phyloP scores from a whole-genome alignment of 2,329 filamentous ascomycete genomes.

The Ambrosiella xylebori region DNA sequence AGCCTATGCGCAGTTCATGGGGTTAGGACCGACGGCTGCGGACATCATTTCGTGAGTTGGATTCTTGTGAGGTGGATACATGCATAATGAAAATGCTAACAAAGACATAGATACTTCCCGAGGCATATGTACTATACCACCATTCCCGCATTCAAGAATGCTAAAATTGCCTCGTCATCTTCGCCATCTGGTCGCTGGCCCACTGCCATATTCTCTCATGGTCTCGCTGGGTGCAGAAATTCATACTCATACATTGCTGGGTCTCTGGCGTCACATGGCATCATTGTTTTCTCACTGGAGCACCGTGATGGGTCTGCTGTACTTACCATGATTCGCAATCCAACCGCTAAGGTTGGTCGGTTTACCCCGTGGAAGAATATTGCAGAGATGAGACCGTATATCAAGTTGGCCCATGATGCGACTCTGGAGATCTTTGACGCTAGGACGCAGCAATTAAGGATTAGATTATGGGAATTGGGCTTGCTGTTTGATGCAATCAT shows the following conservation, averaged over 20 bases:
- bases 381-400: constrained; percentile 26
- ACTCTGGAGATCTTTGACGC: constrained; percentile 47
- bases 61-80: neutral
- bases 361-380: constrained; percentile 14
- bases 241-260: constrained; percentile 72
- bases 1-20: constrained; percentile 62
- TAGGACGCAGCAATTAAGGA: constrained; percentile 54
- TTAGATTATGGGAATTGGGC: constrained; percentile 64
- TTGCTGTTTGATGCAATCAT: constrained; percentile 51
- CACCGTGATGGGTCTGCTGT: constrained; percentile 70
- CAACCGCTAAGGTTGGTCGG: constrained; percentile 26
- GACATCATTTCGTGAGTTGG: constrained; percentile 40
- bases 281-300: constrained; percentile 66
- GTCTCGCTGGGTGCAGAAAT: constrained; percentile 64
- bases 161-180: constrained; percentile 37
- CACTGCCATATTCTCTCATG: constrained; percentile 73
- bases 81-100: neutral
- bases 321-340: constrained; percentile 51
- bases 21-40: constrained; percentile 40
- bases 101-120: constrained; percentile 38
- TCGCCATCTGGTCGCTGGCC: constrained; percentile 47
- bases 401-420: constrained; percentile 42
- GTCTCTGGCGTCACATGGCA: constrained; percentile 62
- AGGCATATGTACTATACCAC: constrained; percentile 56
- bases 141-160: constrained; percentile 57